Evolutionary conservation across 495 filamentous ascomycete species (phyloP).

Genomic region (Lophiotrema nucula): DNA sequence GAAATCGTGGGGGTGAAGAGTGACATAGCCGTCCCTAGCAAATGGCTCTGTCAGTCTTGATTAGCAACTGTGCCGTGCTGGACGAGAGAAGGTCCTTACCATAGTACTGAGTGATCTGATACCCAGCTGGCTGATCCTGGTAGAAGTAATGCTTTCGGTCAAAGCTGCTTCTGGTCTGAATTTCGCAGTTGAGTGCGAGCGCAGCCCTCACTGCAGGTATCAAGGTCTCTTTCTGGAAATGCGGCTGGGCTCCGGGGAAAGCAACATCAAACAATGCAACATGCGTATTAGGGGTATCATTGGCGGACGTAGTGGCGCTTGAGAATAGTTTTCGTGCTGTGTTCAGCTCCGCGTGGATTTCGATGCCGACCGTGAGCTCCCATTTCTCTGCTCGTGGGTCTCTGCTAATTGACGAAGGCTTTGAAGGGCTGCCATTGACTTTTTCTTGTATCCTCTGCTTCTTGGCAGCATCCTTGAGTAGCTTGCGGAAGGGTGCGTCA

Average conservation of each 20-base stretch:
- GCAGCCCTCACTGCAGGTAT: conserved; percentile 89
- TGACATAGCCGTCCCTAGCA: conserved; percentile 70
- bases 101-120: conserved; percentile 97
- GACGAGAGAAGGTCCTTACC: conserved; percentile 44
- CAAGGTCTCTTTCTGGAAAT: conserved; percentile 78
- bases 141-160: conserved; percentile 99
- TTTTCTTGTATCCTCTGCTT: conserved; percentile 43
- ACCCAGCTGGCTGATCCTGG: conserved; percentile 92
- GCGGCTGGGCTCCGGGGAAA: conserved; percentile 82
- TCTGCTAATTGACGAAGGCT: conserved; percentile 33
- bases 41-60: conserved; percentile 61
- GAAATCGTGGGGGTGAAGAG: conserved; percentile 65
- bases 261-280: conserved; percentile 87
- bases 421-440: conserved; percentile 41
- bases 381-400: conserved; percentile 59
- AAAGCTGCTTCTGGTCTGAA: conserved; percentile 74
- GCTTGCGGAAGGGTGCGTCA: conserved; percentile 63
- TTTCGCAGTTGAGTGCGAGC: conserved; percentile 74
- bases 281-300: conserved; percentile 74
- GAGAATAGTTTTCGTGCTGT: conserved; percentile 84
- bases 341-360: conserved; percentile 96
- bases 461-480: conserved; percentile 72
- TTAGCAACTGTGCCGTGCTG: background rate
- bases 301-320: conserved; percentile 65
- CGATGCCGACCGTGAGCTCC: conserved; percentile 92